A percentile compares a stretch with the other conserved stretches of the same genome.
Conservation (phyloP, 352 stramenopile genomes). For the Pythium grandisporangium region DNA sequence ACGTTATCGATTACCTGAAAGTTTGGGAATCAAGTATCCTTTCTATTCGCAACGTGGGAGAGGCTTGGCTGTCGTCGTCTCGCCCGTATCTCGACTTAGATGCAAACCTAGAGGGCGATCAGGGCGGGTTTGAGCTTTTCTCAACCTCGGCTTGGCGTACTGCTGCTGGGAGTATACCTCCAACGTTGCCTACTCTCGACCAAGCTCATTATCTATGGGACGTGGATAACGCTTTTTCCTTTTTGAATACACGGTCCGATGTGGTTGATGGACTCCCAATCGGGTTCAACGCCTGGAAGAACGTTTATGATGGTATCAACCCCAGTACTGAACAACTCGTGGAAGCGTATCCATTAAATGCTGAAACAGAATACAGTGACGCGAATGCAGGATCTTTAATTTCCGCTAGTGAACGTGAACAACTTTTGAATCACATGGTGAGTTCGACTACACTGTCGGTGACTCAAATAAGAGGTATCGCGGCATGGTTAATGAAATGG, state of each 20-base stretch:
- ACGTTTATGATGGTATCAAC: constrained; percentile 45
- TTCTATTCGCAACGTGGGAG: constrained; percentile 15
- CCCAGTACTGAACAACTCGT: constrained; percentile 39
- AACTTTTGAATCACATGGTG: constrained; percentile 19
- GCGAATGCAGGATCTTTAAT: constrained; percentile 13
- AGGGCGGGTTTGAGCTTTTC: constrained; percentile 50
- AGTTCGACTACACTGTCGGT: constrained; percentile 19
- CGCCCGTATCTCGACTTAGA: constrained; percentile 34
- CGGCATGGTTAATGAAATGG: constrained; percentile 45
- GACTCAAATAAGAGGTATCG: constrained; percentile 30
- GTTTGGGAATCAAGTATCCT: constrained; percentile 37
- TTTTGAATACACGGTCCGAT: constrained; percentile 13
- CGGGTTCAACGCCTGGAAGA: constrained; percentile 47
- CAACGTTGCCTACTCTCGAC: constrained; percentile 18
- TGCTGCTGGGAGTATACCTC: neutral
- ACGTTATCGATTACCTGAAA: constrained; percentile 22
- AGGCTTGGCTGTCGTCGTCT: constrained; percentile 27
- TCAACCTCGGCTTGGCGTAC: constrained; percentile 17
- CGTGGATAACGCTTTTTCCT: constrained; percentile 26
- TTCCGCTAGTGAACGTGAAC: constrained; percentile 8
- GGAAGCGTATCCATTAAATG: constrained; percentile 21
- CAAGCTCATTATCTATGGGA: constrained; percentile 39
- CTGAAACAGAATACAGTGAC: constrained; percentile 8
- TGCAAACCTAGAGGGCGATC: constrained; percentile 12
- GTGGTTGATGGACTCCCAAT: constrained; percentile 18